Evolutionary conservation across 2,329 filamentous ascomycete species (phyloP).

Genomic region (Aspergillus awamori): DNA sequence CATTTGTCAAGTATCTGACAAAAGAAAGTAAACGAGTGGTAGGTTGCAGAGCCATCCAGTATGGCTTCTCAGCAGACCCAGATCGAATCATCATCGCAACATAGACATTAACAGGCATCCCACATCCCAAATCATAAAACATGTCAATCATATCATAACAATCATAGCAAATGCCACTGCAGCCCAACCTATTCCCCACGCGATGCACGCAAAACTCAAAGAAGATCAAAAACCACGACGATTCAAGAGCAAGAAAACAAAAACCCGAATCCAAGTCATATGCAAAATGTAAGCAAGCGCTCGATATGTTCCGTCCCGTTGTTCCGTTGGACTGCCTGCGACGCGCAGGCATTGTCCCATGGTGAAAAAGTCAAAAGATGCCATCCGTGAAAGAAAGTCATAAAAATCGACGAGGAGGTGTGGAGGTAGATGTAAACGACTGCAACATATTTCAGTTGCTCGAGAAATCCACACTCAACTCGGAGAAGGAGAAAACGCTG

Average conservation of each 20-base stretch:
- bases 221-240: background rate
- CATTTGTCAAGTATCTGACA: background rate
- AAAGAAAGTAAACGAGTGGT: constrained; percentile 15
- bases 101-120: constrained; percentile 26
- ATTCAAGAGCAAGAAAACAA: constrained; percentile 8
- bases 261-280: constrained; percentile 15
- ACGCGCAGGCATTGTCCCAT: background rate
- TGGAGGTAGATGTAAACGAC: constrained; percentile 21
- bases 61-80: constrained; percentile 20
- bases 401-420: background rate
- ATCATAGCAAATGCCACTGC: constrained; percentile 26
- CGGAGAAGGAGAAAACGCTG: constrained; percentile 17
- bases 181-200: constrained; percentile 18
- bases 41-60: constrained; percentile 14
- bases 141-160: constrained; percentile 29
- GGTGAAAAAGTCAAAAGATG: background rate
- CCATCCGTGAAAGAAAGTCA: background rate
- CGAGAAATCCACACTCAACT: constrained; percentile 19
- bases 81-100: constrained; percentile 5
- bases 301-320: constrained; percentile 8
- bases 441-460: constrained; percentile 18
- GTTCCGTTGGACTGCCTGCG: constrained; percentile 1
- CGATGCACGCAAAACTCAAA: constrained; percentile 23
- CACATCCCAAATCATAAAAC: constrained; percentile 25
- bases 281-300: constrained; percentile 5